Evolutionary conservation across 2,329 filamentous ascomycete species (phyloP), one percentile per base, ranked within the genome.

Genomic region (Myrmaecium sp.): DNA sequence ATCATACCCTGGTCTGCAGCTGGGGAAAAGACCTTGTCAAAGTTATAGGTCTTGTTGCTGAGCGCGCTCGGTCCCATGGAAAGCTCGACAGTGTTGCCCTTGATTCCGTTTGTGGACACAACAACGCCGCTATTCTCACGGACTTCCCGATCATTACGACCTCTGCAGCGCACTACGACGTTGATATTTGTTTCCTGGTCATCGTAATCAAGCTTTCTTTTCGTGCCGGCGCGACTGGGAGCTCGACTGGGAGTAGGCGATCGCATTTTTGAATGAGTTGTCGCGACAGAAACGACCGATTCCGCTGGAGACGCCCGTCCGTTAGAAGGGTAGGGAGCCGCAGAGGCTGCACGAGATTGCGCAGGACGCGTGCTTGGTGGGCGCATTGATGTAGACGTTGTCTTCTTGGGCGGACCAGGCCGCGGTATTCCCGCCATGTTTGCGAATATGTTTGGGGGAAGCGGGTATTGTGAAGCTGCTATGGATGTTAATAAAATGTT

Each of bases 1-100:
- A 98, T 64, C 66, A 92, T 91, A 27, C 64, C 69, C 54, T 98
- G 89, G 43, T 95, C 89, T 2, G 89, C 86, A 1, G 86, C 89
- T 1, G 79, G 79, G 1, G 89, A 94, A 44, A 93, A 98, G 37
- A 95, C 89, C 46, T 86, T 89, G 54, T 98, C 89, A 48, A 98
- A 98, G 36, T 78, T 74, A 49, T 98, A 98, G 0, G 81, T 79
- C 57, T 95, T 95, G 57, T 98, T 93, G 60, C 76, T 91, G 30
- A 95, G 57, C 17, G 89, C 79, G 51, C 75, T 92, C 1, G 84
- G 75, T 1, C 86, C 89, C 81, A 95, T 93, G 3, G 76, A 84
- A 25, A 98, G 55, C 38, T 91, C 77, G 14, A 98, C 71, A 20
- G 65, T 68, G 43, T 77, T 82, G 23, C 84, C 83, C 53, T 80